Conservation (phyloP, 495 filamentous ascomycete genomes). For the Penicillium verhagenii region DNA sequence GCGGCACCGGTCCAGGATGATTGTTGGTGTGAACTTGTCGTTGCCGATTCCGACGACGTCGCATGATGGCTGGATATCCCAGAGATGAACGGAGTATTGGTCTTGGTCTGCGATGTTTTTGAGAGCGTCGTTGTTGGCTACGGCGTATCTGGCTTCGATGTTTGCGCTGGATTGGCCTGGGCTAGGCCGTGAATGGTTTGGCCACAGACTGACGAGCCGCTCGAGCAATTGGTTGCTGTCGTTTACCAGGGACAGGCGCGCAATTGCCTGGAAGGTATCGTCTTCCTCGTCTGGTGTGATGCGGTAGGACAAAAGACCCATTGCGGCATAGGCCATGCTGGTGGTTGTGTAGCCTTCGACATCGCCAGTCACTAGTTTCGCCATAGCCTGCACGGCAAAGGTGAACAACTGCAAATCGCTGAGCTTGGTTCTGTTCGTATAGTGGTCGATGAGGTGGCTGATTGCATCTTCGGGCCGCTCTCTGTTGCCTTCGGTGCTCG, state of each 20-base stretch:
- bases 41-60: slow-evolving; percentile 15
- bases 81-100: slow-evolving; percentile 12
- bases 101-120: slow-evolving; percentile 15
- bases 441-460: slow-evolving; percentile 13
- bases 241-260: slow-evolving; percentile 9
- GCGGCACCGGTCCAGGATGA: slow-evolving; percentile 13
- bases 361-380: slow-evolving; percentile 2
- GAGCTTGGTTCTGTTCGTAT: slow-evolving; percentile 11
- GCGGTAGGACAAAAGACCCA: slow-evolving; percentile 9
- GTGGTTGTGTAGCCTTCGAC: slow-evolving; percentile 4
- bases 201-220: slow-evolving; percentile 6
- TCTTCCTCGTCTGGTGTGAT: slow-evolving; percentile 7
- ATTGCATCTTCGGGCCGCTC: slow-evolving; percentile 9
- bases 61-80: slow-evolving; percentile 13
- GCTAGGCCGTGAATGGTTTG: not conserved
- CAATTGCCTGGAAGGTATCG: slow-evolving; percentile 7
- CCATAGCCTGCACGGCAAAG: slow-evolving; percentile 15
- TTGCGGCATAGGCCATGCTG: slow-evolving; percentile 9
- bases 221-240: slow-evolving; percentile 11
- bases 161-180: not conserved
- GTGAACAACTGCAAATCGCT: slow-evolving; percentile 17
- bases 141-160: not conserved
- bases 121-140: slow-evolving; percentile 6
- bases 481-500: not conserved
- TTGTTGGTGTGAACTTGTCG: slow-evolving; percentile 9